Conservation (phyloP, 176 grass and related monocot genomes). For the Oryza brachyantha region DNA sequence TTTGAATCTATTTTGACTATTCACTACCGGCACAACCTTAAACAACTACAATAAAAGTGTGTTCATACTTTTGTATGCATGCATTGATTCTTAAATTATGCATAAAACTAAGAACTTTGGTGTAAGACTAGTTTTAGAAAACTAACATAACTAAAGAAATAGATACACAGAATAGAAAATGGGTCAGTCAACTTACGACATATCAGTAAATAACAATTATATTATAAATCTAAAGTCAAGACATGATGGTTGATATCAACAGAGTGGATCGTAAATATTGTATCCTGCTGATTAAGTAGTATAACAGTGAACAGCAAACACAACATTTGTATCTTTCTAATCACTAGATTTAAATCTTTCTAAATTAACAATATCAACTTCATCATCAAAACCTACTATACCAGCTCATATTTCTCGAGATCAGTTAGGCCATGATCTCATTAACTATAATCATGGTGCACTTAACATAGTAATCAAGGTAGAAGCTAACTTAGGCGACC, state of each 20-base stretch:
- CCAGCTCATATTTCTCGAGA: neutral
- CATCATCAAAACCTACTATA: neutral
- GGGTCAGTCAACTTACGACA: too few relatives aligned
- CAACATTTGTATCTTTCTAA: neutral
- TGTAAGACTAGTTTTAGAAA: neutral
- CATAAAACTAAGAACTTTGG: neutral
- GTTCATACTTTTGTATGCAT: neutral
- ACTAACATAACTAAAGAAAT: neutral
- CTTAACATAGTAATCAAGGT: neutral
- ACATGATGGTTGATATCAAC: neutral
- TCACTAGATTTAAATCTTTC: neutral
- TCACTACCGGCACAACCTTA: neutral
- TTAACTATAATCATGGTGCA: neutral
- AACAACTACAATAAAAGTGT: neutral
- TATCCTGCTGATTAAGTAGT: neutral
- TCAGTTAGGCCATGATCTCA: neutral
- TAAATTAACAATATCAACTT: neutral
- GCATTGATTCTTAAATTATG: neutral
- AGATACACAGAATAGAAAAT: neutral
- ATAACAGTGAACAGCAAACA: too few relatives aligned
- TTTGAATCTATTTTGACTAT: neutral
- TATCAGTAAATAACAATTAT: neutral
- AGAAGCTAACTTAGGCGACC: neutral
- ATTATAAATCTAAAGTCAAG: neutral
- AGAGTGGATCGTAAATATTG: neutral